Conservation (phyloP, 306 rosid genomes). For the Cotoneaster glaucophyllus region DNA sequence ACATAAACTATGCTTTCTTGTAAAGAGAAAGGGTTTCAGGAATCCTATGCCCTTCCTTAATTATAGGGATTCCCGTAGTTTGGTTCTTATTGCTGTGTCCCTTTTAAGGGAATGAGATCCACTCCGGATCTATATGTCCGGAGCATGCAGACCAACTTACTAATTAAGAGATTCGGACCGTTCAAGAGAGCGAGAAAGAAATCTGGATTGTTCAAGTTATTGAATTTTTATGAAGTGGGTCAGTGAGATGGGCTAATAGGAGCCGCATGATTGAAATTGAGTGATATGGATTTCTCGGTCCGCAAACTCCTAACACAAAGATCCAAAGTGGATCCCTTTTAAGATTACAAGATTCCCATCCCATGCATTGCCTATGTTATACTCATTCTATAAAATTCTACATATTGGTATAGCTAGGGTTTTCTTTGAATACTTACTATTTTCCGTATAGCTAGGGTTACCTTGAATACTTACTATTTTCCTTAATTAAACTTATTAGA, state of each 20-base stretch:
- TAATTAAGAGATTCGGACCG: too few species aligned
- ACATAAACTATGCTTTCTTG: constrained; percentile 44
- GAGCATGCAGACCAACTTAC: rapidly evolving
- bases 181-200: too few species aligned
- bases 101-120: constrained; percentile 31
- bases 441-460: not conserved
- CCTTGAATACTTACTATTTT: not conserved
- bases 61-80: constrained; percentile 53
- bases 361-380: not conserved
- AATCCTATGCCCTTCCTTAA: constrained; percentile 82
- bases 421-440: not conserved
- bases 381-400: not conserved
- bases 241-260: too few species aligned
- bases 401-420: not conserved
- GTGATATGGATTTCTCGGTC: too few species aligned
- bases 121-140: rapidly evolving
- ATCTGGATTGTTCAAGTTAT: too few species aligned
- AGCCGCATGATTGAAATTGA: too few species aligned
- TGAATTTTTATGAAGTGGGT: too few species aligned
- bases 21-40: constrained; percentile 53
- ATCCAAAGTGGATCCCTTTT: too few species aligned
- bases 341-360: constrained; percentile 39
- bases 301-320: too few species aligned
- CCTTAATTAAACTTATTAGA: not conserved
- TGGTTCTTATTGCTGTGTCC: constrained; percentile 54